phyloP scores from a whole-genome alignment of 208 protist species.

The Leishmania arabica region DNA sequence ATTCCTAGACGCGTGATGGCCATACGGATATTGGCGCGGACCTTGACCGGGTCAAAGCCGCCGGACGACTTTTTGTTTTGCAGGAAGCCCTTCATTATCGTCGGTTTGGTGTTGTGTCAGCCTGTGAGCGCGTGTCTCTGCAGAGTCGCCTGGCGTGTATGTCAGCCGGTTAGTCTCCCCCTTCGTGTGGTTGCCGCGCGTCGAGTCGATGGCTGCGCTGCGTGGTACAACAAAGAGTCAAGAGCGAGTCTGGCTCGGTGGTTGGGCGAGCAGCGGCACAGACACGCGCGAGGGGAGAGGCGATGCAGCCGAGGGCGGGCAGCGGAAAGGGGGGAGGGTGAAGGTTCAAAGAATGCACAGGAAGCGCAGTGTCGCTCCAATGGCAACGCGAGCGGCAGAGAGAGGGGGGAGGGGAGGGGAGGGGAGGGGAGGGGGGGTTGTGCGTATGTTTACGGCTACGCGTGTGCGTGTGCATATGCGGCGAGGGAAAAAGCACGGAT shows the following conservation, averaged over 20 bases:
- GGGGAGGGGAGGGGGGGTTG: background rate
- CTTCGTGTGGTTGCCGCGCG: background rate
- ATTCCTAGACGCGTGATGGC: conserved; percentile 81
- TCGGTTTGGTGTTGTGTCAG: background rate
- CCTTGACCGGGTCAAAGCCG: conserved; percentile 71
- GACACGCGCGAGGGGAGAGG: background rate
- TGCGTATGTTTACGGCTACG: background rate
- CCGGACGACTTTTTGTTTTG: conserved; percentile 35
- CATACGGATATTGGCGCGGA: conserved; percentile 86
- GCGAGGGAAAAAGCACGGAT: background rate
- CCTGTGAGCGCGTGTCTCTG: background rate
- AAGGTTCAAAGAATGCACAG: background rate
- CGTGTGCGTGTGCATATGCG: background rate
- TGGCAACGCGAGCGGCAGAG: background rate
- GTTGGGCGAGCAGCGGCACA: too few relatives aligned
- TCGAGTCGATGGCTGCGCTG: background rate
- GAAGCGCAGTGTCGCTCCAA: too few relatives aligned
- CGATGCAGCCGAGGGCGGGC: background rate
- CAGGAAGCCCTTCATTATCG: conserved; percentile 47
- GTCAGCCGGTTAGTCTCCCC: background rate
- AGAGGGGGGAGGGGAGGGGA: background rate
- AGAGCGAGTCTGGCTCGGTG: too few relatives aligned
- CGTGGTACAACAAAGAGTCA: too few relatives aligned
- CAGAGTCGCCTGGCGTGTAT: background rate
- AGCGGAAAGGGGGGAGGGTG: background rate